Evolutionary conservation across 1,284 basidiomycete species (phyloP), one percentile per base, ranked within the genome.

Genomic region (Termitomyces sp.): DNA sequence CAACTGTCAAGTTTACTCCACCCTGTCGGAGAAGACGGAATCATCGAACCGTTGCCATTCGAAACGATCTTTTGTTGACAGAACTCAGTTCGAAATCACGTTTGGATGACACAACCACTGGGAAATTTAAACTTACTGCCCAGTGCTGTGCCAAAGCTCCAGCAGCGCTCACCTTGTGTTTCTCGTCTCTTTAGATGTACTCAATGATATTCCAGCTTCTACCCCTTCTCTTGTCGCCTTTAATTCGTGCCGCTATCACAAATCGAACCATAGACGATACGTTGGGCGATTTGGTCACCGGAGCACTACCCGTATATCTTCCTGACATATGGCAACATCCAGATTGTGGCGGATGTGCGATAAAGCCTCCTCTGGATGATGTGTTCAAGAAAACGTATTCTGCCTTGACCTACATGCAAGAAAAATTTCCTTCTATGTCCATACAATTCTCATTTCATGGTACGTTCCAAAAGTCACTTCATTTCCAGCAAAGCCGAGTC

Each of bases 191-290:
- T 14, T 24, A 44, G 33, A 47, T 43, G 48, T 24, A 13, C 31
- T 48, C n/a, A 7, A 38, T 18, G 24, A 40, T 31, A 21, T 9
- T 33, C 4, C 28, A 21, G 14, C 14, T 3, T 7, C 24, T 37
- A 19, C 30, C n/a, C 3, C 40, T 49, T 30, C 7, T 34, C n/a
- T 34, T 34, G 18, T 3, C 35, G 16, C 40, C 40, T 13, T 28
- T 49, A 8, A 24, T 44, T 18, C 8, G 9, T 35, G 44, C 50
- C 7, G 14, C 14, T 38, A 11, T 21, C 4, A 52, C 31, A 3
- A 72, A 72, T 52, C 59, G 66, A 37, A 71, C 69, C 1, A 73
- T 73, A 24, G 71, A 73, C 48, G 70, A 73, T 48, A 62, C 62
- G 4, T 50, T 63, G 45, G 71, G 71, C 10, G 71, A 72, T 48